These are phyloP conservation scores for Pilasporangium apinafurcum DNA, from an alignment of 352 stramenopile species.

Conservation along the genomic window DNA sequence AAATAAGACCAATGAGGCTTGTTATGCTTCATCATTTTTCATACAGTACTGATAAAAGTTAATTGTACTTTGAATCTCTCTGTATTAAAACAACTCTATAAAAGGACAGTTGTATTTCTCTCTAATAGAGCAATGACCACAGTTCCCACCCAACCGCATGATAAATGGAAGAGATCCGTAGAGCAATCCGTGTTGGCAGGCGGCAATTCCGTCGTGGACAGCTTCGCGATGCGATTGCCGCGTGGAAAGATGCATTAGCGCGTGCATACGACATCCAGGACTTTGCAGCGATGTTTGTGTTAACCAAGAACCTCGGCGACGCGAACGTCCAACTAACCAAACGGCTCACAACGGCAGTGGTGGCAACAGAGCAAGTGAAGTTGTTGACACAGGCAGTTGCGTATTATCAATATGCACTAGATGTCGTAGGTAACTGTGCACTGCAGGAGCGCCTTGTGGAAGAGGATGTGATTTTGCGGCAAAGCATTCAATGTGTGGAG, in stretches of 20 bases:
- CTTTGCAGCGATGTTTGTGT: constrained; percentile 54
- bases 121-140: no score
- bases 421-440: constrained; percentile 30
- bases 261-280: constrained; percentile 38
- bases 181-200: constrained; percentile 37
- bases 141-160: no score
- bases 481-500: constrained; percentile 18
- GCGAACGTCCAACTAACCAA: constrained; percentile 10
- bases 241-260: constrained; percentile 47
- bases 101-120: no score
- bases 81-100: no score
- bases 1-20: no score
- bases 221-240: constrained; percentile 19
- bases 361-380: neutral
- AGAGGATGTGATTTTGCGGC: constrained; percentile 13
- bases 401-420: constrained; percentile 46
- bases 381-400: constrained; percentile 19
- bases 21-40: no score
- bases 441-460: constrained; percentile 13
- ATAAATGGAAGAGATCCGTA: no score
- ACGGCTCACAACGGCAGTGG: neutral
- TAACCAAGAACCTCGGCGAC: constrained; percentile 66
- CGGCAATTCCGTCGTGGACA: constrained; percentile 23
- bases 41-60: no score
- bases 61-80: no score